Conservation (phyloP, 176 grass and related monocot species). For the Carex scoparia region DNA sequence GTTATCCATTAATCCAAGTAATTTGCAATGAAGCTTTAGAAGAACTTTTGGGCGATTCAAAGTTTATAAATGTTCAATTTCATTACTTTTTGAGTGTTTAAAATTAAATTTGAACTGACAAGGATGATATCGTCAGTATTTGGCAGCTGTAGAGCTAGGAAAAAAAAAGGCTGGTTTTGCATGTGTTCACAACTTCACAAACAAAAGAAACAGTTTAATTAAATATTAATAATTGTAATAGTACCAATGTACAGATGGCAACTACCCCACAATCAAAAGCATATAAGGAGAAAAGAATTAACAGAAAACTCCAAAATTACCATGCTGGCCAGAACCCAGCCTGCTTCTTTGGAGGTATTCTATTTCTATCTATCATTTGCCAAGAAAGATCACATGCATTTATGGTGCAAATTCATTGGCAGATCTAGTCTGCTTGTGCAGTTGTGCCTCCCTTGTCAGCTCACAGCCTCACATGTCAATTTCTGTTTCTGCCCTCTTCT, state of each 20-base stretch:
- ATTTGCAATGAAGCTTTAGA: neutral
- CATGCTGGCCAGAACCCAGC: neutral
- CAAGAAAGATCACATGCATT: neutral
- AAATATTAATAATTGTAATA: neutral
- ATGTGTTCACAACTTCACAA: neutral
- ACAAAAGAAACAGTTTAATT: neutral
- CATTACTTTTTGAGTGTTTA: neutral
- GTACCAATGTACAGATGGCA: neutral
- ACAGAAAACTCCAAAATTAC: conserved; percentile 25
- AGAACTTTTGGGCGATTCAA: neutral
- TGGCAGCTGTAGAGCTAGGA: neutral
- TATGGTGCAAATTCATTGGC: neutral
- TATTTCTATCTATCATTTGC: neutral
- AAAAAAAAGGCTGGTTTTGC: neutral
- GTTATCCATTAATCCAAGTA: neutral
- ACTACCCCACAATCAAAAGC: neutral
- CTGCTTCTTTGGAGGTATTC: neutral
- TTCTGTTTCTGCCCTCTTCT: neutral
- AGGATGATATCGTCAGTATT: neutral
- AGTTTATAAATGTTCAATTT: neutral
- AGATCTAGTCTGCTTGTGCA: neutral
- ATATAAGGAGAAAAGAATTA: neutral
- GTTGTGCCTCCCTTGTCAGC: neutral
- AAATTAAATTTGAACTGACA: neutral
- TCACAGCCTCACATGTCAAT: neutral